A percentile compares a stretch with the other conserved stretches of the same genome.
These are phyloP conservation scores for Tillandsia fasciculata DNA, from an alignment of 176 grass and related monocot genomes.

Conservation along the genomic window DNA sequence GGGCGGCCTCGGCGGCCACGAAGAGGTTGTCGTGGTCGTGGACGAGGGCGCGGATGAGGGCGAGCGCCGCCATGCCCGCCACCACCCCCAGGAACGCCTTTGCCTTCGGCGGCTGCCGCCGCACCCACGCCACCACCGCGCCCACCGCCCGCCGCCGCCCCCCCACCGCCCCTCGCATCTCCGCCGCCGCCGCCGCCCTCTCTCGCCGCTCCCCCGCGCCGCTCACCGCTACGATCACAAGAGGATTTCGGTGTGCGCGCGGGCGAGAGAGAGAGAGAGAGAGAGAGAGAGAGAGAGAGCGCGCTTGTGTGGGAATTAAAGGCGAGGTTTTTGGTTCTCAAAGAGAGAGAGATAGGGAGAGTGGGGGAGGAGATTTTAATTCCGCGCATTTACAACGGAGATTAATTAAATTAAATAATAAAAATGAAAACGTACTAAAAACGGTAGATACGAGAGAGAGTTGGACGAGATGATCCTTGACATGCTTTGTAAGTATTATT, in stretches of 20 bases:
- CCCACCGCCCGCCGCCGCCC: constrained; percentile 46
- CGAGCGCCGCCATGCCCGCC: constrained; percentile 80
- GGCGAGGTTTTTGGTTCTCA: neutral
- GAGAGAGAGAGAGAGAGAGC: constrained; percentile 1
- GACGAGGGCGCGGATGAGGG: constrained; percentile 87
- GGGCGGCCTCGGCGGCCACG: constrained; percentile 84
- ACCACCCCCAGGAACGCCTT: constrained; percentile 90
- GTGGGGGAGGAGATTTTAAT: neutral
- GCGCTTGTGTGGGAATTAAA: too few relatives aligned
- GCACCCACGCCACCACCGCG: constrained; percentile 59
- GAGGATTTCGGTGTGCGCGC: neutral
- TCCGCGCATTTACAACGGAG: too few relatives aligned
- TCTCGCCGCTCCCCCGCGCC: constrained; percentile 1
- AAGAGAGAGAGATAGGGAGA: neutral
- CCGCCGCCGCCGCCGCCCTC: constrained; percentile 16
- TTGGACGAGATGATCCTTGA: too few relatives aligned
- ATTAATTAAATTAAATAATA: too few relatives aligned
- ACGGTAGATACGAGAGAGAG: too few relatives aligned
- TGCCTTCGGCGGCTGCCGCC: constrained; percentile 86
- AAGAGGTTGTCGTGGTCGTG: constrained; percentile 98
- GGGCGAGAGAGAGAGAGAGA: neutral
- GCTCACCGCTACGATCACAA: neutral
- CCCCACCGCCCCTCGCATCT: neutral
- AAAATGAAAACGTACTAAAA: too few relatives aligned
- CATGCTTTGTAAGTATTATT: too few relatives aligned